phyloP scores from a whole-genome alignment of 1,284 basidiomycete genomes.

The Cystobasidiaceae sp. region DNA sequence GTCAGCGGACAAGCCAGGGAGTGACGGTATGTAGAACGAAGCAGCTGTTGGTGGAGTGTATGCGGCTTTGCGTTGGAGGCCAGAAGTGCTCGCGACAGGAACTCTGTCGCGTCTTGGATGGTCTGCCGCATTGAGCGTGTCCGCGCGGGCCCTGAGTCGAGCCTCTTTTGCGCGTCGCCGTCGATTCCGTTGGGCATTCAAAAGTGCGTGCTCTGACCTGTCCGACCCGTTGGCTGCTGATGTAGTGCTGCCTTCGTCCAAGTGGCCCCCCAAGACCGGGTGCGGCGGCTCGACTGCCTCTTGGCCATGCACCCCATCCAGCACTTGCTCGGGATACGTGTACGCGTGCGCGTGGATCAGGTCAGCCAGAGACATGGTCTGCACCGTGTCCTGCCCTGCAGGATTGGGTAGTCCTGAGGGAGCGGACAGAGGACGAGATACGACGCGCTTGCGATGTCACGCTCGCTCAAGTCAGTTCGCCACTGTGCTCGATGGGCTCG shows the following conservation, averaged over 20 bases:
- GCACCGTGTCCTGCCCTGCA: background rate
- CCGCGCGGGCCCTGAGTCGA: too few relatives aligned
- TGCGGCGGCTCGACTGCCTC: background rate
- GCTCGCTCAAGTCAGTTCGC: too few relatives aligned
- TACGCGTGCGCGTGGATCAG: conserved; percentile 28
- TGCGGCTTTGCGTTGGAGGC: too few relatives aligned
- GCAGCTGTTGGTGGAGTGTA: conserved; percentile 34
- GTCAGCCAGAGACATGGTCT: conserved; percentile 12
- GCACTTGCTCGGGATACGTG: conserved; percentile 3
- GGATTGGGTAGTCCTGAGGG: background rate
- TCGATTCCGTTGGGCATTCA: too few relatives aligned
- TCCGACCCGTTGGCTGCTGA: background rate
- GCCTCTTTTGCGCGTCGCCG: too few relatives aligned
- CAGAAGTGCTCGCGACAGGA: background rate
- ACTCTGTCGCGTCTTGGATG: background rate
- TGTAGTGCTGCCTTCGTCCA: background rate
- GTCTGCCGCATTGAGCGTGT: background rate
- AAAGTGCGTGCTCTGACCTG: background rate
- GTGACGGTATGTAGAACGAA: conserved; percentile 39
- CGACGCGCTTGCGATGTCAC: background rate
- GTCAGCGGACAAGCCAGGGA: conserved; percentile 39
- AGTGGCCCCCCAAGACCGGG: background rate
- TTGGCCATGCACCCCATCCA: conserved; percentile 18
- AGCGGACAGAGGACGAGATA: background rate
- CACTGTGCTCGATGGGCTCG: too few relatives aligned